A percentile compares a stretch with the other conserved stretches of the same genome.
Evolutionary conservation across 495 filamentous ascomycete species (phyloP).

Genomic region (Glonium stellatum): DNA sequence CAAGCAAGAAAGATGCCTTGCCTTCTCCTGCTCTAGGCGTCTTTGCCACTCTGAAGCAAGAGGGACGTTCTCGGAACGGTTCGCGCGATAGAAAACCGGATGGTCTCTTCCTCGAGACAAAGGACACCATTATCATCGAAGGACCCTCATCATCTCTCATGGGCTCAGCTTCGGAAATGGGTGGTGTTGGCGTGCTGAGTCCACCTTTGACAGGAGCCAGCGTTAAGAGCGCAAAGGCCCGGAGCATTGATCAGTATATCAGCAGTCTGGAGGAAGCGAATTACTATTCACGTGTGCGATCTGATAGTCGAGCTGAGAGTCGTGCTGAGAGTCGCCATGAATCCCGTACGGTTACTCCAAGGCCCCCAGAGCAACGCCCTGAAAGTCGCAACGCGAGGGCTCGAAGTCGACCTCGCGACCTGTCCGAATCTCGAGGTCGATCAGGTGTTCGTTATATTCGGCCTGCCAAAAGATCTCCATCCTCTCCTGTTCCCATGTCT

Average conservation of each 20-base stretch:
- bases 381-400: slow-evolving; percentile 30
- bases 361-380: slow-evolving; percentile 31
- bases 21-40: slow-evolving; percentile 53
- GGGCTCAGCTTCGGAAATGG: not conserved
- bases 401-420: slow-evolving; percentile 47
- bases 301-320: slow-evolving; percentile 29
- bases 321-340: slow-evolving; percentile 48
- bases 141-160: not conserved
- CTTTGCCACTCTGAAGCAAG: slow-evolving; percentile 50
- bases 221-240: slow-evolving; percentile 39
- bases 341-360: slow-evolving; percentile 27
- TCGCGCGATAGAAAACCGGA: slow-evolving; percentile 77
- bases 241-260: slow-evolving; percentile 78
- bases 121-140: slow-evolving; percentile 19
- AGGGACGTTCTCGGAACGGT: slow-evolving; percentile 52
- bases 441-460: slow-evolving; percentile 61
- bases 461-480: slow-evolving; percentile 79
- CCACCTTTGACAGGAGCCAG: slow-evolving; percentile 35
- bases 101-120: slow-evolving; percentile 53
- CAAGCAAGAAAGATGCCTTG: slow-evolving; percentile 36
- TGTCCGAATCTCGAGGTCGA: slow-evolving; percentile 62
- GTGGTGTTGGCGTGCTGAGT: slow-evolving; percentile 22
- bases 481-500: slow-evolving; percentile 87
- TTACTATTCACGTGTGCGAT: slow-evolving; percentile 50
- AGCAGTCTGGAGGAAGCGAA: slow-evolving; percentile 75